Evolutionary conservation across 208 protist genomes (phyloP), one percentile per base, ranked within the genome.

Genomic region (Porcisia deanei): DNA sequence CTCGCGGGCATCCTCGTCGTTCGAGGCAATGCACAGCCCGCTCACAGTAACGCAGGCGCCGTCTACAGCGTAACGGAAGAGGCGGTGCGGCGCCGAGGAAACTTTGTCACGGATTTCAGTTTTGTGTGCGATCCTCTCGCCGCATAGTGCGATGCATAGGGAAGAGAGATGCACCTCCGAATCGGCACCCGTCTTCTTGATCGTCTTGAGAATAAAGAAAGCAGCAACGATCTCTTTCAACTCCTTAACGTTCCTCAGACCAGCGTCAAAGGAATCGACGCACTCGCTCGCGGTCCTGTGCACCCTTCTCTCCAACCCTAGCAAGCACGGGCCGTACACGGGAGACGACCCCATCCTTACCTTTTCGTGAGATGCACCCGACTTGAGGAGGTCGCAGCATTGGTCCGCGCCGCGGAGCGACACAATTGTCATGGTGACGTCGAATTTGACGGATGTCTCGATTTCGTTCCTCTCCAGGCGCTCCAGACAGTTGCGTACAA

Each of bases 61-160:
- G 49, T 87, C 88, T 43, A 95, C 53, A 52, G 91, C 91, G 75
- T 95, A 95, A 60, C 91, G 88, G 73, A 93, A 91, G 55, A 95
- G 80, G 14, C 79, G 77, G 79, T 88, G 82, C 41, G 88, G 91
- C 47, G 82, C 79, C 58, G 85, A 86, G 1, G 80, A 78, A 3
- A 64, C 52, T 81, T 92, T 93, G 16, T 95, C 88, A 75, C 89
- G 92, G 71, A 95, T 81, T 30, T 85, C 88, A 9, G 72, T 79
- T 60, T 92, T 76, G 66, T 85, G 83, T 18, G 81, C 67, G 49
- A 85, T 52, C 70, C 80, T 80, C 77, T 92, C 86, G 49, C 83
- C 84, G 43, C 87, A 80, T 34, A 90, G 71, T 14, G 80, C 87
- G 39, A 95, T 67, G 81, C 87, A 93, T 34, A 95, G 76, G 10